Base-by-base conservation (phyloP, 805 yeast species). In the Starmera quercuum region DNA sequence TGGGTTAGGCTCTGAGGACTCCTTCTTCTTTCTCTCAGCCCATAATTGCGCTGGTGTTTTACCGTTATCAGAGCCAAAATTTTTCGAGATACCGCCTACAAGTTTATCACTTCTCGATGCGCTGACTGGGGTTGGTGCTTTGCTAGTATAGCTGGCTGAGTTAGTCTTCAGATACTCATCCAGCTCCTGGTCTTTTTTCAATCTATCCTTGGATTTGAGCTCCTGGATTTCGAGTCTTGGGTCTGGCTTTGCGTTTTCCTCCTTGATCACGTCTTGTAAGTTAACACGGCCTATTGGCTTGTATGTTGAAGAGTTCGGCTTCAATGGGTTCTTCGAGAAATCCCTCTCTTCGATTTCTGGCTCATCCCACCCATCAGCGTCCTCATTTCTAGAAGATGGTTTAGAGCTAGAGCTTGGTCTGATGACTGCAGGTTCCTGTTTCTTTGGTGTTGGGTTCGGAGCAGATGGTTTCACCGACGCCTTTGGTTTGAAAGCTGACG, bases 1-100 rank as follows among this genome's bases (percentile, higher is more conserved):
- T 5, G 46, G 33, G 11, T 48, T 46, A 20, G 56, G 46, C 10
- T 53, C 20, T 5, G 49, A 30, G 4, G 46, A 37, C 32, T 50
- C 61, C 45, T 67, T 71, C 47, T 65, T 75, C 53, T 78, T 70
- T 31, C 86, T 95, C 52, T 80, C 96, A 17, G 96, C 97, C 97
- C 97, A 87, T 20, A 84, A 49, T 61, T 87, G 96, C 20, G 96
- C 96, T 17, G 97, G 96, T 7, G 95, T 83, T 58, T 85, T 83
- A 40, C 95, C 96, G 40, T 69, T 73, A 40, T 72, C 72, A 34
- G 79, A 62, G 41, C 73, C 92, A 54, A 73, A 80, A 46, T 59
- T 59, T 53, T 75, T 68, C 20, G 74, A 67, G 32, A 76, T 61
- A 26, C 85, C 90, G 34, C 78, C 75, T 30, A 71, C 68, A 4